Evolutionary conservation across 1,139 yeast species (phyloP).

Genomic region (Candida sojae): DNA sequence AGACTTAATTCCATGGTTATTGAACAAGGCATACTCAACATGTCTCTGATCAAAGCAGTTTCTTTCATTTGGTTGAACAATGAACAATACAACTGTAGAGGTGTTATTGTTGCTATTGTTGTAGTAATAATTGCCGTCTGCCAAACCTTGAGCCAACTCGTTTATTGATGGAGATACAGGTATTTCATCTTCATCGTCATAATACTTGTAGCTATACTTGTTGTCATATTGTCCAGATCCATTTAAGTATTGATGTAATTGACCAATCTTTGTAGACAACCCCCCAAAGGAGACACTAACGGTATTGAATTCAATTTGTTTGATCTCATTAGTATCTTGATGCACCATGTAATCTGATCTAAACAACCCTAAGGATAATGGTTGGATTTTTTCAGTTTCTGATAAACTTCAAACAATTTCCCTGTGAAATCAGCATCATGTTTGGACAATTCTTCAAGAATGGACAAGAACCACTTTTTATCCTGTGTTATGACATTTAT

Average conservation of each 20-base stretch:
- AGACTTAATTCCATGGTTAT: constrained; percentile 57
- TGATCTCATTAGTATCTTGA: constrained; percentile 48
- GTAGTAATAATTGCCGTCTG: constrained; percentile 63
- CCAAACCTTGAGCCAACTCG: constrained; percentile 70
- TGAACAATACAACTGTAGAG: constrained; percentile 64
- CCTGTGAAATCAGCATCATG: constrained; percentile 83
- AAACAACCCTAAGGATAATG: constrained; percentile 77
- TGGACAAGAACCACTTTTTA: constrained; percentile 59
- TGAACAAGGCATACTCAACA: constrained; percentile 69
- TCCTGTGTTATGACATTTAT: constrained; percentile 57
- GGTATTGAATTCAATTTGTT: constrained; percentile 95
- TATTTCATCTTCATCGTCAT: constrained; percentile 45
- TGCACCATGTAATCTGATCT: constrained; percentile 90
- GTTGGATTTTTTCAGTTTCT: constrained; percentile 55
- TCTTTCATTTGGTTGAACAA: constrained; percentile 83
- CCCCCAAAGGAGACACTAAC: constrained; percentile 96
- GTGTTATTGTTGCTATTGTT: constrained; percentile 20
- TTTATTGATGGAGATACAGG: constrained; percentile 68
- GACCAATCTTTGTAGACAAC: constrained; percentile 75
- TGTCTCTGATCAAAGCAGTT: constrained; percentile 90
- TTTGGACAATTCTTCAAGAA: constrained; percentile 54
- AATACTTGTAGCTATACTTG: constrained; percentile 37
- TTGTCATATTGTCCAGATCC: constrained; percentile 53
- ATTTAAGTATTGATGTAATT: constrained; percentile 69
- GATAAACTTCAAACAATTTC: constrained; percentile 62